Conservation (phyloP, 371 early-diverging fungal species). For the Rhizomucor miehei region DNA sequence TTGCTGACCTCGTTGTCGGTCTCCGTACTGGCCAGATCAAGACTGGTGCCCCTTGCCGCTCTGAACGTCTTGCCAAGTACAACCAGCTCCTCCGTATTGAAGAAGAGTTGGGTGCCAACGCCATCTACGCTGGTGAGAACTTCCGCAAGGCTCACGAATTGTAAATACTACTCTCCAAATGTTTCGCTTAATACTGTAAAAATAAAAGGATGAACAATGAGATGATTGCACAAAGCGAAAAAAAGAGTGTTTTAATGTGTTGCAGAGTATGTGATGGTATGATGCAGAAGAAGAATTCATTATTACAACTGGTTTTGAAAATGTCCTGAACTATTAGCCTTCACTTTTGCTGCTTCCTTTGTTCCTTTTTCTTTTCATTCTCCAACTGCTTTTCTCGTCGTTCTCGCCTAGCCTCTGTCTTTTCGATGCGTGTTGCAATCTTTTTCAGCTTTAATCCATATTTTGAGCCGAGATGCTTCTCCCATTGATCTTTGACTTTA, state of each 20-base stretch:
- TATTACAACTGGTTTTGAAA: background rate
- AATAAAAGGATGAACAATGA: too few relatives aligned
- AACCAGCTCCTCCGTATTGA: slow-evolving; percentile 97
- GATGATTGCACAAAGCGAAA: too few relatives aligned
- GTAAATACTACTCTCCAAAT: slow-evolving; percentile 25
- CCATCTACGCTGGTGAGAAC: slow-evolving; percentile 91
- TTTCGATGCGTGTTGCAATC: slow-evolving; percentile 7
- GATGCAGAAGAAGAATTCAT: background rate
- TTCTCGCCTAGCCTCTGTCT: slow-evolving; percentile 6
- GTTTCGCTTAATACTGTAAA: too few relatives aligned
- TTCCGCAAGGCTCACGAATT: slow-evolving; percentile 81
- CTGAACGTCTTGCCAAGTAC: slow-evolving; percentile 98
- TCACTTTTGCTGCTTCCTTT: slow-evolving; percentile 11
- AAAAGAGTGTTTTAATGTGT: background rate
- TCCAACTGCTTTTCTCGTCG: slow-evolving; percentile 4
- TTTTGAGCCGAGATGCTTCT: slow-evolving; percentile 45
- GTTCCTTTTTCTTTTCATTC: slow-evolving; percentile 5
- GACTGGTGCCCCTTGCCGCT: slow-evolving; percentile 98
- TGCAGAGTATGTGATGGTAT: background rate
- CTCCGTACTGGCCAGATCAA: slow-evolving; percentile 98
- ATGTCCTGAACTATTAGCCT: background rate
- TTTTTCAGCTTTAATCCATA: slow-evolving; percentile 18
- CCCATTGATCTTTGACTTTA: slow-evolving; percentile 82
- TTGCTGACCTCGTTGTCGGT: slow-evolving; percentile 98
- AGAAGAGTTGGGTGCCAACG: slow-evolving; percentile 78